Base-by-base conservation (phyloP, 2,329 filamentous ascomycete genomes). In the Penicillium sp. region DNA sequence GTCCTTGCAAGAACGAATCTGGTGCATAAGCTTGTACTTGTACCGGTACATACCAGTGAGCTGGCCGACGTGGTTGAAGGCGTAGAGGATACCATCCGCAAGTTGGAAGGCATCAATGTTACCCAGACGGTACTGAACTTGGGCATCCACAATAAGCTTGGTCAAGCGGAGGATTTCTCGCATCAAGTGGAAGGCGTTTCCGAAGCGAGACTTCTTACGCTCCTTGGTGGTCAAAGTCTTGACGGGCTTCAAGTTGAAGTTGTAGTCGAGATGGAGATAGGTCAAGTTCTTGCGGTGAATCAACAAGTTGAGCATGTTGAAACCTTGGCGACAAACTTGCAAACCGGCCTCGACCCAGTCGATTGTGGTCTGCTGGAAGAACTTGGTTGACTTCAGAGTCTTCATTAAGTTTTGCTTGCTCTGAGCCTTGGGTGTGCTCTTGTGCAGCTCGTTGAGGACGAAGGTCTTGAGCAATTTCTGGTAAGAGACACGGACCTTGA, bases 1-100 rank as follows among this genome's bases (percentile, higher is more conserved):
- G 76, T 99, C 94, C 76, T 99, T 99, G 81, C 94, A 99, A 0
- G 94, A 96, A 65, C 94, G 90, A 66, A 99, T 99, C 75, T 99
- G 94, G 73, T 99, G 94, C 94, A 99, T 99, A 53, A 99, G 82
- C 81, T 99, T 99, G 81, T 99, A 99, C 81, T 99, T 99, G 83
- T 99, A 99, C 57, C 94, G 89, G 77, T 99, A 99, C 94, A 99
- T 99, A 72, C 94, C 94, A 14, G 94, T 99, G 57, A 99, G 81
- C 75, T 99, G 95, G 58, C 94, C 94, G 53, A 99, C 94, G 66
- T 99, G 94, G 76, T 99, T 99, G 79, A 99, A 99, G 16, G 94
- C 95, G 66, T 99, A 99, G n/a, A 97, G 81, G 53, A 99, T 99
- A 73, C 94, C 94, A 73, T 99, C 94, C 3, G 94, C 94, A 61